Base-by-base conservation (phyloP, 768 basidiomycete genomes). In the Hygrophorus russula region DNA sequence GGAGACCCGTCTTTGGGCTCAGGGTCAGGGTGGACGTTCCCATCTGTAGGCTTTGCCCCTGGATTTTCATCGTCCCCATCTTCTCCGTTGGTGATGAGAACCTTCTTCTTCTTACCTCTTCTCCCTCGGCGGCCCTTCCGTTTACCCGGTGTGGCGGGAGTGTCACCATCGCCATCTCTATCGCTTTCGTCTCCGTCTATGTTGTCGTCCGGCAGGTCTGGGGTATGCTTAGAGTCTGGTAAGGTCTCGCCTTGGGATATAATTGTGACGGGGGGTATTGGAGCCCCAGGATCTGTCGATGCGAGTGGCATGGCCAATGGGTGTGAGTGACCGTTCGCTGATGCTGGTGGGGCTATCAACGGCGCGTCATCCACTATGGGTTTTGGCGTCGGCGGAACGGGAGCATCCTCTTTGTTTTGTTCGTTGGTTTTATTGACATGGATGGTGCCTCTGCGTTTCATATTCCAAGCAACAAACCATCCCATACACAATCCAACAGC, bases 171-270 rank as follows among this genome's bases (percentile, higher is more conserved):
- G 2, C 59, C 67, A 44, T 75, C 78, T 51, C 71, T 77, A 44
- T 78, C 78, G 30, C 75, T 74, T 9, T 76, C 80, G n/a, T 77
- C 80, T 2, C 59, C 67, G 39, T 70, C 78, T 32, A 48, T 68
- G 13, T 53, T 64, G 20, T 54, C 65, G 34, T 47, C 56, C 1
- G 48, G 44, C 37, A 49, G 34, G 29, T 12, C 7, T 39, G 29
- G 6, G 31, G 24, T 24, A 24, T 24, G 24, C 7, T 24, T 24
- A 24, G 24, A 7, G 7, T 24, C 24, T 24, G 7, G 7, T 24
- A 27, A 34, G 35, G 4, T 24, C 49, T 9, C 20, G 33, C 13
- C 19, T 47, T 36, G 41, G 17, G 14, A 35, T 35, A 17, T 17
- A n/a, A 17, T 9, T 35, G 7, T 7, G 7, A 24, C 24, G 4